Evolutionary conservation across 352 stramenopile species (phyloP).

Genomic region (Globisporangium canariense): DNA sequence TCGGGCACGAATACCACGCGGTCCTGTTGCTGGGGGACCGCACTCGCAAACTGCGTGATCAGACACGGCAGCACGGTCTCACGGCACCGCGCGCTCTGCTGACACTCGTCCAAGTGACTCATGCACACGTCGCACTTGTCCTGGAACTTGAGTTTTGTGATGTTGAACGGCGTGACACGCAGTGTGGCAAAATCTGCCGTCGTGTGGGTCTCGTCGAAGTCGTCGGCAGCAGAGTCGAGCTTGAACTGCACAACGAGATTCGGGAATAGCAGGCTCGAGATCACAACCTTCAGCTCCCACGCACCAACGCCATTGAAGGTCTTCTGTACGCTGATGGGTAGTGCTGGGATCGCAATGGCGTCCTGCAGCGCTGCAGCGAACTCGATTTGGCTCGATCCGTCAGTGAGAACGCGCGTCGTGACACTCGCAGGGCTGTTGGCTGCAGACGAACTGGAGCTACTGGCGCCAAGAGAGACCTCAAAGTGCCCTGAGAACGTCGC

Average conservation of each 20-base stretch:
- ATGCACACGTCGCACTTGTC: slow-evolving; percentile 5
- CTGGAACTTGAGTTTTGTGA: background rate
- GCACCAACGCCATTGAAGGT: background rate
- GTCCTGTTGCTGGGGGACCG: background rate
- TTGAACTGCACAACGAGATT: slow-evolving; percentile 13
- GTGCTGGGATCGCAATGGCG: background rate
- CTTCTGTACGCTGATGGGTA: slow-evolving; percentile 1
- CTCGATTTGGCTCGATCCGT: background rate
- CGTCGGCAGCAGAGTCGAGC: background rate
- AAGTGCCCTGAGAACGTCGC: slow-evolving; percentile 18
- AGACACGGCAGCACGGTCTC: slow-evolving; percentile 8
- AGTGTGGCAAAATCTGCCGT: background rate
- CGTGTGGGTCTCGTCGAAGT: slow-evolving; percentile 3
- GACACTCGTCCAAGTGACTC: slow-evolving; percentile 5
- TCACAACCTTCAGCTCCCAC: slow-evolving; percentile 8
- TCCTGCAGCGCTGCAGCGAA: background rate
- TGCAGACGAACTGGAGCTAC: background rate
- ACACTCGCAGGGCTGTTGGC: background rate
- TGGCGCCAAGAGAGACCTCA: slow-evolving; percentile 7
- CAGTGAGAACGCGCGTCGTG: background rate
- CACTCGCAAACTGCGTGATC: background rate
- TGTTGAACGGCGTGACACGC: slow-evolving; percentile 9
- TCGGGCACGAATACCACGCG: background rate
- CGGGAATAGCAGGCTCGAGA: slow-evolving; percentile 16
- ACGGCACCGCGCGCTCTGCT: slow-evolving; percentile 9